Conservation (phyloP, 2,329 filamentous ascomycete species). For the Xylaria sp. region DNA sequence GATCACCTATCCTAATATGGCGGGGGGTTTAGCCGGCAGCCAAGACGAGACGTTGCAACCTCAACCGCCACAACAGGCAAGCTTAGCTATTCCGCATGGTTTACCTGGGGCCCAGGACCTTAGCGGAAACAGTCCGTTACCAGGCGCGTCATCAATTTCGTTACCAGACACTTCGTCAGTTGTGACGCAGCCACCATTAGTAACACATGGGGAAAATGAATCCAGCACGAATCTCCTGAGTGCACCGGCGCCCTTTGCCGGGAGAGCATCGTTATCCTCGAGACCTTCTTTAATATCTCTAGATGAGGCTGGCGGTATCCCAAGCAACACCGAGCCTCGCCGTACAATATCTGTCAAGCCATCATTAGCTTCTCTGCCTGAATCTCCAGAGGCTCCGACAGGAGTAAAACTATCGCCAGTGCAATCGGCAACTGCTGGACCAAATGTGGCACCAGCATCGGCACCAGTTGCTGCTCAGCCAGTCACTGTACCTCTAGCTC, state of each 20-base stretch:
- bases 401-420: constrained; percentile 40
- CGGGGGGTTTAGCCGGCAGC: constrained; percentile 25
- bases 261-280: constrained; percentile 40
- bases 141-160: constrained; percentile 8
- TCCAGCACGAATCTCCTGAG: constrained; percentile 42
- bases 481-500: constrained; percentile 24
- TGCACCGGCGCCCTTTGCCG: constrained; percentile 41
- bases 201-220: constrained; percentile 30
- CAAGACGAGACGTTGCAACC: constrained; percentile 10
- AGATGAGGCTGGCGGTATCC: constrained; percentile 20
- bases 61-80: constrained; percentile 24
- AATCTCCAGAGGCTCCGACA: constrained; percentile 33
- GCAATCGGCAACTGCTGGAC: constrained; percentile 38
- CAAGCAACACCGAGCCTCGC: constrained; percentile 17
- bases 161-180: constrained; percentile 25
- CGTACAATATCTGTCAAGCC: constrained; percentile 42
- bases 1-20: constrained; percentile 20
- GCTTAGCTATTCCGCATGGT: constrained; percentile 12
- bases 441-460: constrained; percentile 34
- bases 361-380: constrained; percentile 41
- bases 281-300: constrained; percentile 39
- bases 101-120: neutral
- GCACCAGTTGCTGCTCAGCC: constrained; percentile 28
- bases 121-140: constrained; percentile 4
- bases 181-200: constrained; percentile 37